Evolutionary conservation across 225 moss, liverwort and hornwort species (phyloP), one percentile per base, ranked within the genome.

Genomic region (Rhytidiadelphus loreus): DNA sequence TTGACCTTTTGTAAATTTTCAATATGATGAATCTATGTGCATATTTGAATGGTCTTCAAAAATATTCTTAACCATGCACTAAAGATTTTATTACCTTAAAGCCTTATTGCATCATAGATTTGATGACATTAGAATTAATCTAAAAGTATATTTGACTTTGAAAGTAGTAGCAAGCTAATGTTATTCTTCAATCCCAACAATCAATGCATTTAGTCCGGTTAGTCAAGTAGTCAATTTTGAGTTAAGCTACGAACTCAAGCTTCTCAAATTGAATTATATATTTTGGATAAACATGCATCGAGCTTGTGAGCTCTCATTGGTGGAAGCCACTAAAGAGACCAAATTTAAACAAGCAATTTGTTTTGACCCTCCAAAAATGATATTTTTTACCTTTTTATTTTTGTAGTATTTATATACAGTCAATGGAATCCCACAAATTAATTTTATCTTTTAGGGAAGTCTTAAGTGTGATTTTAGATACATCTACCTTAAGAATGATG

Each of bases 71-170:
- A 50, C 20, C 50, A 74, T 20, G 32, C 2, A 13, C 8, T 75
- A 50, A 12, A 20, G 3, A 5, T 32, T 74, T 48, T 19, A 18
- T 48, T 30, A 11, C 3, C 48, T 74, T 10, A 18, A 20, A 48
- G 74, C 30, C 11, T 9, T 48, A 12, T 20, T 50, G 2, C 4
- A 12, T 3, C 0, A 12, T 20, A 4, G 7, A 50, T 20, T 32
- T 19, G 12, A 20, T 0, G 17, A 48, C 0, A 7, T 32, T 19
- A 46, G 6, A 74, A 1, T 48, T 74, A 48, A 30, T 32, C 7
- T 48, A 29, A 2, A 20, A 74, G 20, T 0, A 0, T 1, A 12
- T 50, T 74, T 7, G 5, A 74, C 12, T 32, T 48, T 32, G 2
- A 74, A 12, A 74, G 12, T 20, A 48, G 4, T 50, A 74, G 7